A percentile compares a stretch with the other conserved stretches of the same genome.
Evolutionary conservation across 179 eudicot genomes (phyloP).

Genomic region (Dionaea muscipula): DNA sequence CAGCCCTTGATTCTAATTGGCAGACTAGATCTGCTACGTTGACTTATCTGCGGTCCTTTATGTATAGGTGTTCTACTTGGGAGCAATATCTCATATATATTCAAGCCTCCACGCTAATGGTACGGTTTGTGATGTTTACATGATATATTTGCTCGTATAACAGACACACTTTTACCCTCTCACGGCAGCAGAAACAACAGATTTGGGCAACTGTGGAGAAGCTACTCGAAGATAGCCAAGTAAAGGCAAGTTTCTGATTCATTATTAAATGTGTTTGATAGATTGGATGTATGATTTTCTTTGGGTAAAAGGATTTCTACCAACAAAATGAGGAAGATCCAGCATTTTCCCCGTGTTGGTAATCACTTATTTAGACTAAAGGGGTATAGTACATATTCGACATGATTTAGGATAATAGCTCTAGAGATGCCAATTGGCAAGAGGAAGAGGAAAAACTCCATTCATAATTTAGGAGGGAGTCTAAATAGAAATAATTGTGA

Average conservation of each 20-base stretch:
- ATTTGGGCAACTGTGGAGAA: constrained; percentile 83
- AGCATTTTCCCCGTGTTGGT: no score
- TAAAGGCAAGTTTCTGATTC: constrained; percentile 54
- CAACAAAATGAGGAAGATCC: no score
- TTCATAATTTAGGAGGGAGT: no score
- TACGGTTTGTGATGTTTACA: not conserved
- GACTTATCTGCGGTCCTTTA: constrained; percentile 80
- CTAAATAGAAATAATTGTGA: no score
- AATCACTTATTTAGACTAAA: no score
- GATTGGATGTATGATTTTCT: not conserved
- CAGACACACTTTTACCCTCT: constrained; percentile 81
- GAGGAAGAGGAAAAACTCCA: no score
- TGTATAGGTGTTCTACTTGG: constrained; percentile 65
- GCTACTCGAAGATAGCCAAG: constrained; percentile 73
- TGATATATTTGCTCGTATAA: constrained; percentile 8
- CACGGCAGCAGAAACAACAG: constrained; percentile 47
- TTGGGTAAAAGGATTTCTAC: not conserved
- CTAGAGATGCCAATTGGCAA: no score
- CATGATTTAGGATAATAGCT: no score
- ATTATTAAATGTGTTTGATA: not conserved
- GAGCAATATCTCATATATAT: not conserved
- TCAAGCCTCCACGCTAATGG: not conserved
- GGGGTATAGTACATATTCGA: no score
- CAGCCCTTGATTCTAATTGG: constrained; percentile 90
- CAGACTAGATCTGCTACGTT: constrained; percentile 91